Evolutionary conservation across 768 basidiomycete species (phyloP).

Genomic region (Clitopilus hobsonii): DNA sequence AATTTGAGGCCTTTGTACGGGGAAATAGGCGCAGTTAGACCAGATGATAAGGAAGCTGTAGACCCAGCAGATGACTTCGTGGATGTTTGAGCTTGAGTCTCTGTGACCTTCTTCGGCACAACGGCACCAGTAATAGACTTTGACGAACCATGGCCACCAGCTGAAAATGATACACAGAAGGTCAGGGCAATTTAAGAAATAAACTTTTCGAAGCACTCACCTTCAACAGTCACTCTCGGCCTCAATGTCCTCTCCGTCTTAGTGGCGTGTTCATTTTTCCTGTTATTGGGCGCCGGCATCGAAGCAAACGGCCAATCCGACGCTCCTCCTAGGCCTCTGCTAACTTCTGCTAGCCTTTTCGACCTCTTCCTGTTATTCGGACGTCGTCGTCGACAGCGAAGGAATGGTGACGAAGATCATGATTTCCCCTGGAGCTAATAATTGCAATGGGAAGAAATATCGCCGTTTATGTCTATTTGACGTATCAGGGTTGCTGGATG

Average conservation of each 20-base stretch:
- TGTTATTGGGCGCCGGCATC: background rate
- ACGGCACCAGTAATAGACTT: too few relatives aligned
- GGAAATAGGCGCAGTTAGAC: too few relatives aligned
- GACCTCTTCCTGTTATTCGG: background rate
- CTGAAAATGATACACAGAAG: background rate
- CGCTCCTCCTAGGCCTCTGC: background rate
- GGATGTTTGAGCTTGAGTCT: too few relatives aligned
- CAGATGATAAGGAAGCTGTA: too few relatives aligned
- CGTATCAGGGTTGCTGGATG: background rate
- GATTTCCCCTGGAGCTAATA: slow-evolving; percentile 1
- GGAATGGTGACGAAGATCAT: background rate
- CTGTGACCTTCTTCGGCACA: too few relatives aligned
- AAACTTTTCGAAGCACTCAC: background rate
- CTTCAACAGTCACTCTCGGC: too few relatives aligned
- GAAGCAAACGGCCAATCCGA: background rate
- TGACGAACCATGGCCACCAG: too few relatives aligned
- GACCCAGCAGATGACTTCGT: too few relatives aligned
- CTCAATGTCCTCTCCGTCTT: background rate
- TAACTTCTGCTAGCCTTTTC: background rate
- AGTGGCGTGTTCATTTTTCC: background rate
- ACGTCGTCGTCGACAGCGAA: background rate
- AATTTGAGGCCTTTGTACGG: too few relatives aligned
- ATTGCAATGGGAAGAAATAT: background rate
- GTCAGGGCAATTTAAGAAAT: too few relatives aligned
- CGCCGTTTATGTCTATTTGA: background rate